Percentiles rank a stretch among this genome's conserved stretches.
phyloP scores from a whole-genome alignment of 306 rosid genomes.

The Comarum palustre region DNA sequence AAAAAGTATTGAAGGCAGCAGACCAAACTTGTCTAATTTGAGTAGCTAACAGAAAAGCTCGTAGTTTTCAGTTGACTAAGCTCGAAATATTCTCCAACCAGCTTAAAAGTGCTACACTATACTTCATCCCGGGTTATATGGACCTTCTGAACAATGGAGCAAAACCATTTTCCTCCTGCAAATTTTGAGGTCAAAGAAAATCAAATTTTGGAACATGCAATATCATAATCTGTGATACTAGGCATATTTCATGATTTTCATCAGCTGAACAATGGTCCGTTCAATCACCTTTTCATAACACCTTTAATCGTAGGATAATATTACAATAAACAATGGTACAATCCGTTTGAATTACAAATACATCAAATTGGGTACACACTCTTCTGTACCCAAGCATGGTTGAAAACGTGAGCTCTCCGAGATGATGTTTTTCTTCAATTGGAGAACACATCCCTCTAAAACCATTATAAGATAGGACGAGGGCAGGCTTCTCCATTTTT shows the following conservation, averaged over 20 bases:
- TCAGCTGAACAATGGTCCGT: background rate
- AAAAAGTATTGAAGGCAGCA: background rate
- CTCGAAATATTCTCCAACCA: background rate
- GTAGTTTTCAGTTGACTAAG: background rate
- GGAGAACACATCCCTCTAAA: slow-evolving; percentile 16
- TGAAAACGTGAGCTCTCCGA: background rate
- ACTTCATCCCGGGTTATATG: slow-evolving; percentile 14
- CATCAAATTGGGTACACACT: background rate
- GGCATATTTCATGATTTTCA: background rate
- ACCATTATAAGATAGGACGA: slow-evolving; percentile 12
- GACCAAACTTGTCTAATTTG: slow-evolving; percentile 15
- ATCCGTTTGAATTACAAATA: slow-evolving; percentile 5
- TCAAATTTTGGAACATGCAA: background rate
- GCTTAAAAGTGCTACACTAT: background rate
- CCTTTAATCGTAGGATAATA: background rate
- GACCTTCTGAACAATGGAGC: slow-evolving; percentile 13
- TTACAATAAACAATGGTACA: background rate
- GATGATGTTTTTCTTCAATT: background rate
- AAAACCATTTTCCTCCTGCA: background rate
- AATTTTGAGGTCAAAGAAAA: background rate
- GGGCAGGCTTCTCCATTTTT: slow-evolving; percentile 19
- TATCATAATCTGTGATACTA: background rate
- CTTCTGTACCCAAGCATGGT: slow-evolving; percentile 7
- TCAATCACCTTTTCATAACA: background rate
- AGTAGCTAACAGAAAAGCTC: slow-evolving; percentile 3